phyloP scores from a whole-genome alignment of 495 filamentous ascomycete genomes.

The Penicillium psychrofluorescens region DNA sequence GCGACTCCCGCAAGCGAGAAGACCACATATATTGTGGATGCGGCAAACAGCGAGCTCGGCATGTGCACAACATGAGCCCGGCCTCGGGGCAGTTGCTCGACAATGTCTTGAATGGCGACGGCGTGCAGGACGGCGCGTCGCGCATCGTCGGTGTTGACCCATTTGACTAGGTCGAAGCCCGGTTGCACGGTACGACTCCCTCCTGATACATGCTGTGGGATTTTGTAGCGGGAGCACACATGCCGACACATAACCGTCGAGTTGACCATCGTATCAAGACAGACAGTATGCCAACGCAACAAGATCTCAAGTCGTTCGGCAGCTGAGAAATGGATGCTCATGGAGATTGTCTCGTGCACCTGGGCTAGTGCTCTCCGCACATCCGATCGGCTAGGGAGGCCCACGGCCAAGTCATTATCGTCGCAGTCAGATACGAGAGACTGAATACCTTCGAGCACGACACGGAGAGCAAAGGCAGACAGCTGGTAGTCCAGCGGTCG shows the following conservation, averaged over 20 bases:
- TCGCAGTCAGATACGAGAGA: constrained; percentile 37
- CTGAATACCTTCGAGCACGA: constrained; percentile 40
- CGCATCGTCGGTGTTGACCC: constrained; percentile 33
- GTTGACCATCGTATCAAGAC: constrained; percentile 38
- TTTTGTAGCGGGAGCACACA: constrained; percentile 34
- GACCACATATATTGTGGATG: constrained; percentile 36
- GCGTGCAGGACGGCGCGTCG: constrained; percentile 40
- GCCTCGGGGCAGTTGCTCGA: constrained; percentile 41
- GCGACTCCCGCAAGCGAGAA: constrained; percentile 31
- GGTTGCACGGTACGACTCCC: constrained; percentile 15
- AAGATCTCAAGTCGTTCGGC: constrained; percentile 35
- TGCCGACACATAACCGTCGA: constrained; percentile 34
- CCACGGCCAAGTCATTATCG: constrained; percentile 31
- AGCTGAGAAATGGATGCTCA: constrained; percentile 30
- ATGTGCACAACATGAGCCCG: constrained; percentile 42
- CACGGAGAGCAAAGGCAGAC: constrained; percentile 37
- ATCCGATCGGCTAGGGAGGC: constrained; percentile 34
- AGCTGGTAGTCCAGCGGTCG: constrained; percentile 28
- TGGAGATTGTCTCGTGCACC: constrained; percentile 32
- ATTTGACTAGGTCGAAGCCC: constrained; percentile 31
- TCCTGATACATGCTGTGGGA: constrained; percentile 33
- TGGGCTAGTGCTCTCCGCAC: constrained; percentile 33
- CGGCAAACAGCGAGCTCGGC: constrained; percentile 39
- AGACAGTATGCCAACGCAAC: constrained; percentile 43
- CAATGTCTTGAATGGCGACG: constrained; percentile 41